Evolutionary conservation across 495 filamentous ascomycete species (phyloP), one percentile per base, ranked within the genome.

Genomic region (Eremomyces bilateralis): DNA sequence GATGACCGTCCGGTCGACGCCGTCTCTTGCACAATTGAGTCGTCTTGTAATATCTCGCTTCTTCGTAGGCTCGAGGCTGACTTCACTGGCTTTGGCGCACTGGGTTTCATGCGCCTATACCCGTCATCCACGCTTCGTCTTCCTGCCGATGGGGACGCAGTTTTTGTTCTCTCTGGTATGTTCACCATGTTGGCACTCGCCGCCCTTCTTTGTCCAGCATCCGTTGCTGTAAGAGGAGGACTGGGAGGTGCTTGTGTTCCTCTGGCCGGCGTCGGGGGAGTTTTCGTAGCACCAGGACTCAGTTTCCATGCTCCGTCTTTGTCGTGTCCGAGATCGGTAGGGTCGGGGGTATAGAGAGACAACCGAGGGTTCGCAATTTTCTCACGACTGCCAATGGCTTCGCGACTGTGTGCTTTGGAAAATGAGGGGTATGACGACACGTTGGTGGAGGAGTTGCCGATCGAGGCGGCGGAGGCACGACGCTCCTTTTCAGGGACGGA

Each of bases 331-430:
- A 84, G 48, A 45, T 88, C 80, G 24, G 80, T 88, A 21, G 76
- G 61, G 36, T 84, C 77, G 12, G 80, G 80, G 0, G 80, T 88
- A 37, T 70, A 72, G 21, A 73, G 73, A 37, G 65, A 63, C 4
- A 52, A 48, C 37, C 53, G 55, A 18, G 50, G 54, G 24, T 57
- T 47, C 2, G 42, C 48, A 35, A 69, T 35, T 42, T 71, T 66
- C 37, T 73, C 70, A 43, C 63, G 63, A 49, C 64, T 70, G 32
- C 62, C 58, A 24, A 90, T 61, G 31, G 68, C 63, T 49, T 90
- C 81, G 51, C 80, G 85, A 65, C 80, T 88, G 50, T 90, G 76
- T 22, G 74, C 73, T 52, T 91, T 92, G 48, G 76, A 84, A 57
- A 91, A 88, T 13, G 59, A 64, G 3, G 84, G 83, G 49, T 94